phyloP scores from a whole-genome alignment of 306 rosid genomes.

The Prunus dulcis region DNA sequence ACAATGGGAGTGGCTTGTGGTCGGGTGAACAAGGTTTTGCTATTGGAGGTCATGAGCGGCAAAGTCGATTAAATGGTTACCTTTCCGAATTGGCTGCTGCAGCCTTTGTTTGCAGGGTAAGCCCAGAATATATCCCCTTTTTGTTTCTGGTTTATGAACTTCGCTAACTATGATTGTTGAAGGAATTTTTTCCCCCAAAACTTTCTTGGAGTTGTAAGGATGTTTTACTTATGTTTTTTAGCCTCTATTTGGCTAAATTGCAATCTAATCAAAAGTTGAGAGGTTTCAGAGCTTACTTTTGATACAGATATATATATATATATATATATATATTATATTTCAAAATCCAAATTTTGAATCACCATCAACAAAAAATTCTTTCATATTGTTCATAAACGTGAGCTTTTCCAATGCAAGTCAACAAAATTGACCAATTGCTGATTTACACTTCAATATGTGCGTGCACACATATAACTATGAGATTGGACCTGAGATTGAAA shows the following conservation, averaged over 20 bases:
- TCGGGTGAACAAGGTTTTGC: constrained; percentile 88
- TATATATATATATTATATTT: no score
- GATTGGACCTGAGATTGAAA: no score
- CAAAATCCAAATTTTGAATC: background rate
- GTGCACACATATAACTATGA: background rate
- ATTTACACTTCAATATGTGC: background rate
- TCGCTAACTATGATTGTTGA: background rate
- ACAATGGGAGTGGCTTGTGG: constrained; percentile 75
- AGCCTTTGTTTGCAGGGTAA: constrained; percentile 94
- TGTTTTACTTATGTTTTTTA: background rate
- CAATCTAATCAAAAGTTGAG: no score
- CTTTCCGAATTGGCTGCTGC: constrained; percentile 98
- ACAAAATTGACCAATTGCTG: no score
- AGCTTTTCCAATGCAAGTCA: background rate
- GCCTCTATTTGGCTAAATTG: background rate
- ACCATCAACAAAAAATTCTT: background rate
- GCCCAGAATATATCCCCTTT: constrained; percentile 18
- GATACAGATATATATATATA: no score
- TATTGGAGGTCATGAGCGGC: constrained; percentile 85
- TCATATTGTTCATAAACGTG: background rate
- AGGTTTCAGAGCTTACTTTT: no score
- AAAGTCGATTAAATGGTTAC: constrained; percentile 80
- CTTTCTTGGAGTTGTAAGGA: background rate
- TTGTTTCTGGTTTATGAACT: constrained; percentile 1
- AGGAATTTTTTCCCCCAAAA: background rate